Conservation (phyloP, 2,329 filamentous ascomycete genomes). For the Leptographium procerum region DNA sequence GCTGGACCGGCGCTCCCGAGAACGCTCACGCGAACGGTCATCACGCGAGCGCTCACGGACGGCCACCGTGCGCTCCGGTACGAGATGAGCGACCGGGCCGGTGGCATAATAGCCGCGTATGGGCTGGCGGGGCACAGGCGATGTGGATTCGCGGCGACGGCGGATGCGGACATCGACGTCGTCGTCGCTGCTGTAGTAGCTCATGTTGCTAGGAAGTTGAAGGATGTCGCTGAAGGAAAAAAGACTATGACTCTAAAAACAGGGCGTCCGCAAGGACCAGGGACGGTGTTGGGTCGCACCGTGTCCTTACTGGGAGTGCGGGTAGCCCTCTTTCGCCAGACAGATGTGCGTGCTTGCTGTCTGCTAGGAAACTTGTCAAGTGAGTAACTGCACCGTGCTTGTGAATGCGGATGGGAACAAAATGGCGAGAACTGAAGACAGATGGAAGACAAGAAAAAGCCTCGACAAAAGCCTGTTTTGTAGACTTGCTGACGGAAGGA, state of each 20-base stretch:
- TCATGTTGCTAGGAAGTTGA: constrained; percentile 5
- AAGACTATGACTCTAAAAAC: background rate
- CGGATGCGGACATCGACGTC: constrained; percentile 41
- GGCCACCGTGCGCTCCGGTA: constrained; percentile 33
- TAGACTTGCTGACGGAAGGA: background rate
- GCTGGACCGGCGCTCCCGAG: constrained; percentile 34
- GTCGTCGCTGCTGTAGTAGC: constrained; percentile 37
- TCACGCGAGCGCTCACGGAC: constrained; percentile 20
- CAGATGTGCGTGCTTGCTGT: background rate
- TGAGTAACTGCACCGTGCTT: too few species aligned
- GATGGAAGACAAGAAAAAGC: background rate
- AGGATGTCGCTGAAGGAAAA: background rate
- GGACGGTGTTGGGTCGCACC: background rate
- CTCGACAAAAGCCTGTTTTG: background rate
- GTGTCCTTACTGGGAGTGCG: background rate
- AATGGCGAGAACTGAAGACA: background rate
- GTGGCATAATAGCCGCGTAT: constrained; percentile 29
- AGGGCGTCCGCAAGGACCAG: background rate
- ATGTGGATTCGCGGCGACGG: constrained; percentile 21
- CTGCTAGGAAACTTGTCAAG: background rate
- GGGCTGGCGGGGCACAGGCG: constrained; percentile 21
- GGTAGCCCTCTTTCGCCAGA: too few species aligned
- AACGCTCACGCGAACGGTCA: constrained; percentile 14
- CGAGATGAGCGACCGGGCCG: constrained; percentile 28
- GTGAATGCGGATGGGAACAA: too few species aligned